Evolutionary conservation across 225 moss, liverwort and hornwort species (phyloP), one percentile per base, ranked within the genome.

Genomic region (Anthoceros angustus): DNA sequence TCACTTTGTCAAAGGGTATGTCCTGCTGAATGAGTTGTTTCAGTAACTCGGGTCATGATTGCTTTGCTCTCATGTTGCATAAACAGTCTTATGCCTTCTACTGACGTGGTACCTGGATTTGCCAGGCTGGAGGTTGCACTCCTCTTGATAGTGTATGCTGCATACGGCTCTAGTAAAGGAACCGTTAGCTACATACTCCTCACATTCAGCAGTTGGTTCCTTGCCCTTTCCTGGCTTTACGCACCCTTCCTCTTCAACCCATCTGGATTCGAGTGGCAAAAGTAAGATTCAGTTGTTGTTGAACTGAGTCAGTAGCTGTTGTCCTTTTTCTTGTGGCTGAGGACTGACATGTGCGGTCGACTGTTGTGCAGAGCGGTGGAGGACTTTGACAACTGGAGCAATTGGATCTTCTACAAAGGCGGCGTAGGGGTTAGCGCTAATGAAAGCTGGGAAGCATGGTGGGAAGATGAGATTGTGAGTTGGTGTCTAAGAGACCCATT

Each of bases 191-290:
- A 70, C 62, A 48, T 92, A 61, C 78, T 98, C 62, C 92, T 98
- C 12, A 89, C 98, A 9, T 86, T 98, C 76, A 86, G 80, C 79
- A 92, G 92, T 74, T 98, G 98, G 98, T 98, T 89, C 77, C 71
- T 98, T 32, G 92, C 98, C 9, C 45, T 98, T 20, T 92, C 98
- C 55, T 98, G 98, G 98, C 84, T 98, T 10, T 98, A 85, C 68
- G 98, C 98, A 9, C 98, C 98, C 0, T 98, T 92, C 61, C 75
- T 98, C 40, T 98, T 98, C 62, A 98, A 98, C 65, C 98, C 98
- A 3, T 87, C 92, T 63, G 98, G 98, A 14, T 98, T 98, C 73
- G 98, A 98, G 77, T 98, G 98, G 98, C 98, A 98, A 75, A 98
- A 98, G 95, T 95, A 76, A 79, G 90, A 18, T 18, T 18, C n/a